Evolutionary conservation across 1,284 basidiomycete species (phyloP).

Genomic region (Cryptococcus sp.): DNA sequence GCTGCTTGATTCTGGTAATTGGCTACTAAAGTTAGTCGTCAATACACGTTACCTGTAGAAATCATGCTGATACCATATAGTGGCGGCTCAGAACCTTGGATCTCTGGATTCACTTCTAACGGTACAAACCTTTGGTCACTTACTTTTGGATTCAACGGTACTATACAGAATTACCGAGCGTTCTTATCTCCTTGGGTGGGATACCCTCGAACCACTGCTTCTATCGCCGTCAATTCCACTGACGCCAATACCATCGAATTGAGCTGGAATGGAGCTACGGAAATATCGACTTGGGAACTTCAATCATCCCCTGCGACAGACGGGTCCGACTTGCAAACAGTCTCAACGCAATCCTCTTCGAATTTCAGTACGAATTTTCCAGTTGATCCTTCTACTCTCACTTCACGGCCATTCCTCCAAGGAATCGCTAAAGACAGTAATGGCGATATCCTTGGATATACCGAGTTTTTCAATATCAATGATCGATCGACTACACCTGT

Average conservation of each 20-base stretch:
- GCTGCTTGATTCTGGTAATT: conserved; percentile 18
- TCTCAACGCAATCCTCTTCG: not conserved
- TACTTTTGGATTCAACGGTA: conserved; percentile 27
- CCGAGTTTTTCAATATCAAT: not conserved
- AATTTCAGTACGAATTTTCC: not conserved
- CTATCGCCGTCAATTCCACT: conserved; percentile 10
- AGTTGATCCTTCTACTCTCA: not conserved
- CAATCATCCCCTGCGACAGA: not conserved
- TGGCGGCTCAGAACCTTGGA: conserved; percentile 12
- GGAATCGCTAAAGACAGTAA: not conserved
- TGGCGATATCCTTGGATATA: not conserved
- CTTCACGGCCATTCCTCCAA: not conserved
- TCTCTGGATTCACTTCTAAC: conserved; percentile 21
- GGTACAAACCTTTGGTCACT: conserved; percentile 28
- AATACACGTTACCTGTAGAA: not conserved
- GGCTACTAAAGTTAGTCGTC: conserved; percentile 16
- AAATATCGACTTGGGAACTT: conserved; percentile 11
- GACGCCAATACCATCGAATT: conserved; percentile 1
- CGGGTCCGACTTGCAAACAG: not conserved
- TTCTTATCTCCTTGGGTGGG: conserved; percentile 26
- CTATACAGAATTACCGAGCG: conserved; percentile 30
- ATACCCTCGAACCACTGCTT: conserved; percentile 21
- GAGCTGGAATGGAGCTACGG: conserved; percentile 42
- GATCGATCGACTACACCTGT: not conserved
- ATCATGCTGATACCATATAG: conserved; percentile 5